Conservation (phyloP, 1,139 yeast species). For the Diutina neorugosa region DNA sequence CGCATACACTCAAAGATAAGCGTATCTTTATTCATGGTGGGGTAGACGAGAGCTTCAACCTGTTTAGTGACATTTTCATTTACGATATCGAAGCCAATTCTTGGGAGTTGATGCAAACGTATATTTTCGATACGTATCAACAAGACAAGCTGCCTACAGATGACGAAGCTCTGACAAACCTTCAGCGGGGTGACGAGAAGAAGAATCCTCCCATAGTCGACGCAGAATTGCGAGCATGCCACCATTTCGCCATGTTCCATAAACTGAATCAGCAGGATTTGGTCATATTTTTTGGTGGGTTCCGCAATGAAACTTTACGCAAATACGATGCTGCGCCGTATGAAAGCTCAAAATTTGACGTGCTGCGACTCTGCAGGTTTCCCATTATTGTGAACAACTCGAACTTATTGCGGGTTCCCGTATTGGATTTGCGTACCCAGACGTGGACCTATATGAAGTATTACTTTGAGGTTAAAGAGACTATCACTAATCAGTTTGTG, state of each 20-base stretch:
- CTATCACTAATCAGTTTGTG: slow-evolving; percentile 7
- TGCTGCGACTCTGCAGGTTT: slow-evolving; percentile 21
- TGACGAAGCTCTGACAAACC: slow-evolving; percentile 17
- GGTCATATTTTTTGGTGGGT: slow-evolving; percentile 31
- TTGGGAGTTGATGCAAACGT: slow-evolving; percentile 25
- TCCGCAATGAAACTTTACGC: slow-evolving; percentile 24
- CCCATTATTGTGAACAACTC: slow-evolving; percentile 15
- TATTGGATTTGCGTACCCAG: slow-evolving; percentile 28
- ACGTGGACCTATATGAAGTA: slow-evolving; percentile 30
- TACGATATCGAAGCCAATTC: slow-evolving; percentile 22
- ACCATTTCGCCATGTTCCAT: slow-evolving; percentile 27
- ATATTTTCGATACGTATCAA: slow-evolving; percentile 25
- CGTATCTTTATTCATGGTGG: slow-evolving; percentile 33
- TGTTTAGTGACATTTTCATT: slow-evolving; percentile 23
- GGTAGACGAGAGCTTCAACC: slow-evolving; percentile 18
- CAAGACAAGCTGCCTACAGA: slow-evolving; percentile 16
- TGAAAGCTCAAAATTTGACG: slow-evolving; percentile 23
- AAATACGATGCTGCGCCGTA: slow-evolving; percentile 21
- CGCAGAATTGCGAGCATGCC: slow-evolving; percentile 33
- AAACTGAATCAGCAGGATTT: slow-evolving; percentile 24
- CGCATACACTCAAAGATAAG: slow-evolving; percentile 14
- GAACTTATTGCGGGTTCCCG: slow-evolving; percentile 23
- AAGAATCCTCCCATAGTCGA: slow-evolving; percentile 20
- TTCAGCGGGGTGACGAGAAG: slow-evolving; percentile 16
- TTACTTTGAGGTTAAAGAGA: slow-evolving; percentile 17